Evolutionary conservation across 1,284 basidiomycete genomes (phyloP).

Genomic region (Puccinia horiana): DNA sequence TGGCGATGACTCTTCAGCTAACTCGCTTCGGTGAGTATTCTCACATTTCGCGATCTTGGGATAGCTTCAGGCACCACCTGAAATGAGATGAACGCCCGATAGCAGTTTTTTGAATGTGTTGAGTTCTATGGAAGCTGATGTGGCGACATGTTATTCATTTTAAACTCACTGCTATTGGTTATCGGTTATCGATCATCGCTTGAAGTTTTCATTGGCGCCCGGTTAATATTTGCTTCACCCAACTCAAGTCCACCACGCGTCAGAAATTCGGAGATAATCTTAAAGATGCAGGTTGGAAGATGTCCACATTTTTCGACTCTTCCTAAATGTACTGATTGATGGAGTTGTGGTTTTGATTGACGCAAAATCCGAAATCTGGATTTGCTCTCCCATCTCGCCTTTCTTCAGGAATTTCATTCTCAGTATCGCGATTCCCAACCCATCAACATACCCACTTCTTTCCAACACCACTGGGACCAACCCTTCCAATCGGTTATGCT

Average conservation of each 20-base stretch:
- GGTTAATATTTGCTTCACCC: conserved; percentile 23
- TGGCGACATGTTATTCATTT: not conserved
- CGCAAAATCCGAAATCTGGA: not conserved
- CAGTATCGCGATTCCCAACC: conserved; percentile 7
- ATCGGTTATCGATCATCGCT: not conserved
- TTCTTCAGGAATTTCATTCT: conserved; percentile 18
- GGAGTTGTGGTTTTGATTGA: conserved; percentile 7
- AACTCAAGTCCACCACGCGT: not conserved
- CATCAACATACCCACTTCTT: conserved; percentile 34
- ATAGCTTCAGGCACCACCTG: not conserved
- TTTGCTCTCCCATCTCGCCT: too few species aligned
- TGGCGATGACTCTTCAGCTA: not conserved
- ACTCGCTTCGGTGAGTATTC: conserved; percentile 1
- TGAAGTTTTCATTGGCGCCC: conserved; percentile 31
- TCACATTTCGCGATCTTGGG: not conserved
- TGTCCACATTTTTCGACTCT: not conserved
- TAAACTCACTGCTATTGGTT: not conserved
- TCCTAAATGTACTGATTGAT: not conserved
- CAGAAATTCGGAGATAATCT: not conserved
- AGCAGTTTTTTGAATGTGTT: not conserved
- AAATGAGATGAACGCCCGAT: not conserved
- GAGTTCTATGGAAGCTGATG: not conserved
- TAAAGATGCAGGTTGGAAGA: conserved; percentile 16
- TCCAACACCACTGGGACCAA: conserved; percentile 16
- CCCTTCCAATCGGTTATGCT: conserved; percentile 26